A percentile compares a stretch with the other conserved stretches of the same genome.
Conservation (phyloP, 148 eudicot genomes). For the Euryodendron excelsum region DNA sequence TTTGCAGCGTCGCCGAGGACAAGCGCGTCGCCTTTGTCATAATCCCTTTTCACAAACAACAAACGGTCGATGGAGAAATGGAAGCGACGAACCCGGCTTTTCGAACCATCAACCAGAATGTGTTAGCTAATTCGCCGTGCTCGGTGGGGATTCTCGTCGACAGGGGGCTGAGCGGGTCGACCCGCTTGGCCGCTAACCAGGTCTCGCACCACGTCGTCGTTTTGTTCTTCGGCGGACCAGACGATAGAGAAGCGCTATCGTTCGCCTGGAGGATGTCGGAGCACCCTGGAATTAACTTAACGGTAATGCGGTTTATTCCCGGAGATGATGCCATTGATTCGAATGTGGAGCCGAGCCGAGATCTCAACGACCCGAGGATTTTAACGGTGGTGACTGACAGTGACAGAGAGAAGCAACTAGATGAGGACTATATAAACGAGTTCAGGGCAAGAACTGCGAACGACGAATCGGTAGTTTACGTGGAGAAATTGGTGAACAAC, state of each 20-base stretch:
- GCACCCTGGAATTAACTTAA: conserved; percentile 9
- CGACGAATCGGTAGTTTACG: conserved; percentile 40
- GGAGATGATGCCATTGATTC: conserved; percentile 39
- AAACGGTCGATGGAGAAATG: conserved; percentile 38
- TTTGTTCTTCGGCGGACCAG: conserved; percentile 38
- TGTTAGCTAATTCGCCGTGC: conserved; percentile 32
- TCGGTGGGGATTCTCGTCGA: conserved; percentile 38
- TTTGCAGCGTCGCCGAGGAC: conserved; percentile 33
- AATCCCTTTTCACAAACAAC: conserved; percentile 38
- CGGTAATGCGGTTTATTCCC: conserved; percentile 45
- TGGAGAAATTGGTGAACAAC: conserved; percentile 51
- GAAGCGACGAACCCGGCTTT: conserved; percentile 30
- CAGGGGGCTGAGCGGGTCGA: conserved; percentile 35
- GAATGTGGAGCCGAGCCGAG: conserved; percentile 27
- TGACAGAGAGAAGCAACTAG: conserved; percentile 53
- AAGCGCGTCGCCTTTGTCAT: conserved; percentile 28
- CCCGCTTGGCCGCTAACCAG: conserved; percentile 22
- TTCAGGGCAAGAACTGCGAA: conserved; percentile 44
- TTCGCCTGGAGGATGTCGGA: conserved; percentile 27
- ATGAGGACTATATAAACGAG: conserved; percentile 56
- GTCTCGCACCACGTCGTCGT: conserved; percentile 17
- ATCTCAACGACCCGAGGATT: conserved; percentile 35
- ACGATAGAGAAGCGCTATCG: conserved; percentile 30
- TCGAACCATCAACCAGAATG: conserved; percentile 29
- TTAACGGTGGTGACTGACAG: conserved; percentile 50